Evolutionary conservation across 139 green algal genomes (phyloP).

Genomic region (Gonium pectorale): DNA sequence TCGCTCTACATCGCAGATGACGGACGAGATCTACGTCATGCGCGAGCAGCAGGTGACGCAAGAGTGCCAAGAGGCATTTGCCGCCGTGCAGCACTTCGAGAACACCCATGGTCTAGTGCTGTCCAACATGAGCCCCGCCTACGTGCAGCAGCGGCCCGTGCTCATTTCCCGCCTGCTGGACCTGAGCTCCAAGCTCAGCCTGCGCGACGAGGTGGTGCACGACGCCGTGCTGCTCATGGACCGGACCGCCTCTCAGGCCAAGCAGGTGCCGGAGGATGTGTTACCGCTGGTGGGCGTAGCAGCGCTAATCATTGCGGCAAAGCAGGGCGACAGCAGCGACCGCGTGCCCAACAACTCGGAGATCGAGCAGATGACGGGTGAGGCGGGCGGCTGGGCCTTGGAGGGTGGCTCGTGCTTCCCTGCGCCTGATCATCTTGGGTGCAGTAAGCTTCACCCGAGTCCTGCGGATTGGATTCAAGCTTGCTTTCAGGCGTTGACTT

Average conservation of each 20-base stretch:
- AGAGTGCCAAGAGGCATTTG: conserved; percentile 66
- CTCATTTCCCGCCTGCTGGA: conserved; percentile 69
- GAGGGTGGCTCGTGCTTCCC: no score
- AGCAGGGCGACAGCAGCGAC: conserved; percentile 52
- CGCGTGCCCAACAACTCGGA: conserved; percentile 36
- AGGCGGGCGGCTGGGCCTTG: no score
- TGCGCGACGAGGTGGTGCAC: conserved; percentile 68
- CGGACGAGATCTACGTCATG: conserved; percentile 24
- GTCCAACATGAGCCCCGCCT: conserved; percentile 77
- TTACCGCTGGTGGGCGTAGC: conserved; percentile 65
- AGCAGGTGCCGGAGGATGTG: conserved; percentile 65
- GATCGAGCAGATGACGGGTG: conserved; percentile 47
- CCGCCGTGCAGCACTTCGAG: conserved; percentile 78
- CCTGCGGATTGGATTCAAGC: no score
- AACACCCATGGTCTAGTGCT: conserved; percentile 73
- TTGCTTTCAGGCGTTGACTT: no score
- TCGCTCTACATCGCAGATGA: conserved; percentile 6
- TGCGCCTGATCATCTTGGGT: no score
- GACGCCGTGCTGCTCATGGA: conserved; percentile 83
- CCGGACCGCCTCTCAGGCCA: conserved; percentile 63
- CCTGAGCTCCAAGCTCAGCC: conserved; percentile 43
- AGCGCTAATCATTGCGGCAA: conserved; percentile 59
- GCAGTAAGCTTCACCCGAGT: no score
- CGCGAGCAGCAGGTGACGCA: conserved; percentile 45
- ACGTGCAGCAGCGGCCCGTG: conserved; percentile 71